These are phyloP conservation scores for Phytopythium delawarense DNA, from an alignment of 352 stramenopile species.

Conservation along the genomic window DNA sequence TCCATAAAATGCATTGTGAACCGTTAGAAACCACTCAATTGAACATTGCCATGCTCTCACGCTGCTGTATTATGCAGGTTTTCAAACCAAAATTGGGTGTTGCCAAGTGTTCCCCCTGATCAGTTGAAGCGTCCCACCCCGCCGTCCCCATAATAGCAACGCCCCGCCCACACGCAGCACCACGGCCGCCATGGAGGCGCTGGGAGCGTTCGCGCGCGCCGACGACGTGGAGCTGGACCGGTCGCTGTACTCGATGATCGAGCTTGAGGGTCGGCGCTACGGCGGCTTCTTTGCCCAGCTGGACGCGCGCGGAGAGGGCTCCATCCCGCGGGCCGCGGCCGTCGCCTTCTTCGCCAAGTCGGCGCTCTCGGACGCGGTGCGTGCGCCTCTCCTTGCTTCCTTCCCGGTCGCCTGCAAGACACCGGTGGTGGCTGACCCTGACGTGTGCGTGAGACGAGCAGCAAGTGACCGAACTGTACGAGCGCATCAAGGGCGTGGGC, in stretches of 20 bases:
- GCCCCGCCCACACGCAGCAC: no score
- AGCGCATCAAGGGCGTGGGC: constrained; percentile 37
- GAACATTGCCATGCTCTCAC: no score
- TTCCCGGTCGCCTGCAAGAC: no score
- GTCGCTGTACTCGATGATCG: constrained; percentile 60
- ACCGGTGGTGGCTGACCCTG: not conserved
- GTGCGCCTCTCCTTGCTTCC: not conserved
- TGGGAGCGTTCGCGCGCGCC: constrained; percentile 17
- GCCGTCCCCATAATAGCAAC: not conserved
- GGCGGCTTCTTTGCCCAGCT: constrained; percentile 57
- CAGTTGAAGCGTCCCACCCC: not conserved
- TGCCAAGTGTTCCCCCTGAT: no score
- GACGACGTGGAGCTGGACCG: constrained; percentile 22
- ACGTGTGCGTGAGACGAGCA: constrained; percentile 6
- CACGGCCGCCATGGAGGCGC: constrained; percentile 10
- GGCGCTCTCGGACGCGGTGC: constrained; percentile 33
- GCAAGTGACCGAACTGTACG: constrained; percentile 47
- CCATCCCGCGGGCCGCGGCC: constrained; percentile 22
- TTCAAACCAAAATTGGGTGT: no score
- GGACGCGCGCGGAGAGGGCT: constrained; percentile 13
- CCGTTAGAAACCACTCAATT: no score
- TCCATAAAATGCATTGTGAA: no score
- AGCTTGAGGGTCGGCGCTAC: constrained; percentile 53
- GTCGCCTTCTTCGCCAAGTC: constrained; percentile 63
- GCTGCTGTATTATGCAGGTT: no score